Conservation (phyloP, 768 basidiomycete species). For the Suillus subalutaceus region DNA sequence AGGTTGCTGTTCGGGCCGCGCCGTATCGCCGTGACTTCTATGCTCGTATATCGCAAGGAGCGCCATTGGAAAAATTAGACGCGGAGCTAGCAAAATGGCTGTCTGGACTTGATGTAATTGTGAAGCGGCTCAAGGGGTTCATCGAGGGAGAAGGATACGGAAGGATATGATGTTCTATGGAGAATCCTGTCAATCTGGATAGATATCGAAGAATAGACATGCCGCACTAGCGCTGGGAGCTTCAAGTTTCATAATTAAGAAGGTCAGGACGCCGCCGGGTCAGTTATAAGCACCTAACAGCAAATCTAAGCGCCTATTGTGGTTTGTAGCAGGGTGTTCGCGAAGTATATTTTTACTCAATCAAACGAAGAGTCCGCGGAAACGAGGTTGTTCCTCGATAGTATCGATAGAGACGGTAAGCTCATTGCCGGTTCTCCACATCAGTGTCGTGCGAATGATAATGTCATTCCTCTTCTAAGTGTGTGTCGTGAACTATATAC, state of each 20-base stretch:
- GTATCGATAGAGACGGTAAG: neutral
- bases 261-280: neutral
- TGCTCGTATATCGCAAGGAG: conserved; percentile 61
- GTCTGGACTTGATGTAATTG: conserved; percentile 57
- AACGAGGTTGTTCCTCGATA: neutral
- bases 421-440: neutral
- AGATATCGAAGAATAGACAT: conserved; percentile 1
- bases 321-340: neutral
- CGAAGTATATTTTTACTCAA: neutral
- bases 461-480: neutral
- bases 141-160: conserved; percentile 60
- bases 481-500: neutral
- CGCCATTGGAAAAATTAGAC: conserved; percentile 60
- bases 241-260: conserved; percentile 2
- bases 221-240: neutral
- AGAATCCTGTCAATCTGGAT: conserved; percentile 18
- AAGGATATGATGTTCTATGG: conserved; percentile 44
- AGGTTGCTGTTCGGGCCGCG: conserved; percentile 68
- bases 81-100: conserved; percentile 65
- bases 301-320: conserved; percentile 1
- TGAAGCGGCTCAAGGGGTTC: conserved; percentile 53
- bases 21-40: conserved; percentile 67
- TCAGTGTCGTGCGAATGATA: neutral
- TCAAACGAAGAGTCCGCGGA: conserved; percentile 3
- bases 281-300: neutral